Conservation (phyloP, 1,284 basidiomycete species). For the Ganoderma lucidum region DNA sequence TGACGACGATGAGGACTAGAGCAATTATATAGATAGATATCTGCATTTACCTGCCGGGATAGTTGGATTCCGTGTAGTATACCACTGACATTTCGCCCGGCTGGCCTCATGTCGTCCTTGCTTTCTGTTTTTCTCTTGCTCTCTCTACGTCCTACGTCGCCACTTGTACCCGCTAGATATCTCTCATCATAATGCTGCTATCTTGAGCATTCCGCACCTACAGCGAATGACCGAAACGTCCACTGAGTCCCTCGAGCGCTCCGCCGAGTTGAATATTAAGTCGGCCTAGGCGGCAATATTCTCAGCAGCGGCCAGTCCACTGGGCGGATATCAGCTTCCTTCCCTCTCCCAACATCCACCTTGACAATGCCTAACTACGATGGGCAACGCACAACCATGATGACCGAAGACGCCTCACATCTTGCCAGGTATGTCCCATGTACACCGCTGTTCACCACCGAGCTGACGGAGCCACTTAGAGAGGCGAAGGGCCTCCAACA, state of each 20-base stretch:
- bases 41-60: constrained; percentile 1
- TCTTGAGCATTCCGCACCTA: constrained; percentile 40
- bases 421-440: constrained; percentile 36
- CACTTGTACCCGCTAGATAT: not conserved
- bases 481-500: constrained; percentile 77
- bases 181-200: not conserved
- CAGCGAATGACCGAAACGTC: not conserved
- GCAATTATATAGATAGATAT: not conserved
- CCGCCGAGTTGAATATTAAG: constrained; percentile 40
- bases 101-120: constrained; percentile 5
- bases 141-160: not conserved
- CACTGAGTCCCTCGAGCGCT: not conserved
- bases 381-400: constrained; percentile 27
- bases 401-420: constrained; percentile 40
- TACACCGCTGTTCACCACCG: not conserved
- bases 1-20: constrained; percentile 56
- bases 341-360: constrained; percentile 18
- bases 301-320: constrained; percentile 48
- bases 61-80: constrained; percentile 15
- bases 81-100: not conserved
- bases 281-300: constrained; percentile 52
- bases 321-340: constrained; percentile 7
- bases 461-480: constrained; percentile 44
- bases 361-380: constrained; percentile 19
- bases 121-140: constrained; percentile 15